Conservation (phyloP, 768 basidiomycete species). For the Plicaturopsis crispa region DNA sequence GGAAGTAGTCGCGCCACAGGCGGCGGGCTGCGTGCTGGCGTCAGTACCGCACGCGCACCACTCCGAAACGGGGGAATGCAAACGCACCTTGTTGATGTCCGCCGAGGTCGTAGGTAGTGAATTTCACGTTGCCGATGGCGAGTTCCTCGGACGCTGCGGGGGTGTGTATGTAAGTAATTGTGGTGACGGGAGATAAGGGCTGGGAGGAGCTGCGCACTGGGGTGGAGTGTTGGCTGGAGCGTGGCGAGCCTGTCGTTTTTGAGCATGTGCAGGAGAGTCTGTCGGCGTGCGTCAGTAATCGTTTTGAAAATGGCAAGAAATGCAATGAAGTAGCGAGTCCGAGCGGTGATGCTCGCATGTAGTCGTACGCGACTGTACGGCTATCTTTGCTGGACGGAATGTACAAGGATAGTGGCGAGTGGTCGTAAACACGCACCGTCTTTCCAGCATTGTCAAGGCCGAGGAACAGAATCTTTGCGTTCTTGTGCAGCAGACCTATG, state of each 20-base stretch:
- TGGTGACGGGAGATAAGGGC: constrained; percentile 5
- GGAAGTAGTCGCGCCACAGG: constrained; percentile 99
- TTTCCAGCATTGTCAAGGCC: constrained; percentile 99
- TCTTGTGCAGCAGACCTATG: constrained; percentile 88
- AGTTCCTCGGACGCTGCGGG: constrained; percentile 90
- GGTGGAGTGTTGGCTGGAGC: constrained; percentile 96
- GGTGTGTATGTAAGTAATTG: constrained; percentile 7
- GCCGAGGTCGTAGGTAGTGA: constrained; percentile 97
- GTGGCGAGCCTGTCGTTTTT: constrained; percentile 99
- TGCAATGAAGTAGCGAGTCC: too few relatives aligned
- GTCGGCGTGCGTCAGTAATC: too few relatives aligned
- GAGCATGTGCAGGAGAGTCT: constrained; percentile 98
- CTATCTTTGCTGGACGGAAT: too few relatives aligned
- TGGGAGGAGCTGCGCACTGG: constrained; percentile 53
- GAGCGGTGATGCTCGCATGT: too few relatives aligned
- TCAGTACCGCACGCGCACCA: too few relatives aligned
- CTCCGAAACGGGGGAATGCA: too few relatives aligned
- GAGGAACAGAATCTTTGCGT: constrained; percentile 98
- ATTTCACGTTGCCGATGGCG: constrained; percentile 97
- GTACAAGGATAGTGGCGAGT: too few relatives aligned
- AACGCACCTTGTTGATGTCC: constrained; percentile 89
- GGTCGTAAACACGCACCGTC: constrained; percentile 58
- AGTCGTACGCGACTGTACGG: too few relatives aligned
- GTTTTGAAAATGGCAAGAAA: too few relatives aligned
- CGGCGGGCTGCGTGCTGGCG: constrained; percentile 64